Evolutionary conservation across 768 basidiomycete genomes (phyloP).

Genomic region (Russula dissimulans): DNA sequence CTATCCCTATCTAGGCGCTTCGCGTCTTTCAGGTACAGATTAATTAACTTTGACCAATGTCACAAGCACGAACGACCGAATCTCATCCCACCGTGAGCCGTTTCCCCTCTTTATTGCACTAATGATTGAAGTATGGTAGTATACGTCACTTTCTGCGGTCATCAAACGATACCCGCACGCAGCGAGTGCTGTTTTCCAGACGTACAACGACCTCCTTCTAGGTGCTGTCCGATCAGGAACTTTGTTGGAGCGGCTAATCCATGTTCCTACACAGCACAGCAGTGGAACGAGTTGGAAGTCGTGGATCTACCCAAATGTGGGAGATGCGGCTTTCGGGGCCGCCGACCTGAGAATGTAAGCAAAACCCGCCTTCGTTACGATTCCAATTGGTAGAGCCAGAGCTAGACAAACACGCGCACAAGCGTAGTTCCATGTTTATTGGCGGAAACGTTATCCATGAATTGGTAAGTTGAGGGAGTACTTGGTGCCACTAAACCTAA

Average conservation of each 20-base stretch:
- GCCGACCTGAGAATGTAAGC: constrained; percentile 11
- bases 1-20: too few species aligned
- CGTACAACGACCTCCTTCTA: constrained; percentile 17
- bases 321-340: constrained; percentile 15
- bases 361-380: background rate
- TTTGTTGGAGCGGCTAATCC: background rate
- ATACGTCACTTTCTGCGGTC: background rate
- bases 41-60: background rate
- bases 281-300: constrained; percentile 13
- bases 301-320: constrained; percentile 16
- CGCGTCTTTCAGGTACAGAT: too few species aligned
- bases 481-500: background rate
- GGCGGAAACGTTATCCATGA: constrained; percentile 8
- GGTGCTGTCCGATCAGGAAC: background rate
- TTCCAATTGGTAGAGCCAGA: background rate
- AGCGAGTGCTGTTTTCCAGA: constrained; percentile 14
- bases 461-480: constrained; percentile 4
- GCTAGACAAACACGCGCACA: background rate
- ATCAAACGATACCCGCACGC: constrained; percentile 5
- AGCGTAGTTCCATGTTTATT: constrained; percentile 9
- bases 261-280: constrained; percentile 1
- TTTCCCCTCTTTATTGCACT: background rate
- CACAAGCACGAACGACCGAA: background rate
- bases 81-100: constrained; percentile 1
- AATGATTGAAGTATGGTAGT: constrained; percentile 1